Conservation (phyloP, 2,329 filamentous ascomycete genomes). For the Xylaria arbuscula region DNA sequence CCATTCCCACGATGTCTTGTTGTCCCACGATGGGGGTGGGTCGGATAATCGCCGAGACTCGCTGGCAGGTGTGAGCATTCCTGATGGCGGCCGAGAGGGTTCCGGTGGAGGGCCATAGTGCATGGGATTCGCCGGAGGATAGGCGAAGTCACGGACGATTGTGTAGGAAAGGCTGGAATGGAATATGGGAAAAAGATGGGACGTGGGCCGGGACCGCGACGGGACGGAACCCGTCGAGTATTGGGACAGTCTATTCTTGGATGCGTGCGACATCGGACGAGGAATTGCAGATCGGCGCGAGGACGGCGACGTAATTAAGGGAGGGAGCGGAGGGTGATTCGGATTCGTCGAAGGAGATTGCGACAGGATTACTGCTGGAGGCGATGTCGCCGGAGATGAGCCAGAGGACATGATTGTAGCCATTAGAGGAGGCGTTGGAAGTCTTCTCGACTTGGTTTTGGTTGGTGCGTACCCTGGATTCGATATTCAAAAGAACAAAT, state of each 20-base stretch:
- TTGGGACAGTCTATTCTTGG: slow-evolving; percentile 84
- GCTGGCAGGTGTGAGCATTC: slow-evolving; percentile 85
- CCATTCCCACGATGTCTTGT: slow-evolving; percentile 71
- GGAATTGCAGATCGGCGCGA: slow-evolving; percentile 70
- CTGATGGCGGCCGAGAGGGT: slow-evolving; percentile 75
- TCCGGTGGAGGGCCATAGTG: slow-evolving; percentile 94
- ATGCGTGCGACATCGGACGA: slow-evolving; percentile 78
- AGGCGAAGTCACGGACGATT: slow-evolving; percentile 96
- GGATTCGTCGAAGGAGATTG: slow-evolving; percentile 57
- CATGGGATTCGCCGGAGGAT: slow-evolving; percentile 81
- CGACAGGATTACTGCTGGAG: slow-evolving; percentile 58
- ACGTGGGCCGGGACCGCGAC: slow-evolving; percentile 79
- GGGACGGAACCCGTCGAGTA: slow-evolving; percentile 79
- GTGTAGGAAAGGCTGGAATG: slow-evolving; percentile 88
- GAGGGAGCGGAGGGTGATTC: slow-evolving; percentile 66
- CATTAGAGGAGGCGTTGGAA: slow-evolving; percentile 55
- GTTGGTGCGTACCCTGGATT: slow-evolving; percentile 47
- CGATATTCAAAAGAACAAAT: slow-evolving; percentile 37
- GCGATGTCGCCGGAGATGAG: slow-evolving; percentile 65
- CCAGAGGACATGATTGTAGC: slow-evolving; percentile 68
- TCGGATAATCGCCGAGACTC: slow-evolving; percentile 86
- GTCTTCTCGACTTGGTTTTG: slow-evolving; percentile 17
- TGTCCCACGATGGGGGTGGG: slow-evolving; percentile 79
- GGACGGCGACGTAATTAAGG: slow-evolving; percentile 67
- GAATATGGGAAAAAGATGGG: slow-evolving; percentile 84